Percentiles rank a stretch among this genome's conserved stretches.
Evolutionary conservation across 305 asterid genomes (phyloP).

Genomic region (Fraxinus velutina): DNA sequence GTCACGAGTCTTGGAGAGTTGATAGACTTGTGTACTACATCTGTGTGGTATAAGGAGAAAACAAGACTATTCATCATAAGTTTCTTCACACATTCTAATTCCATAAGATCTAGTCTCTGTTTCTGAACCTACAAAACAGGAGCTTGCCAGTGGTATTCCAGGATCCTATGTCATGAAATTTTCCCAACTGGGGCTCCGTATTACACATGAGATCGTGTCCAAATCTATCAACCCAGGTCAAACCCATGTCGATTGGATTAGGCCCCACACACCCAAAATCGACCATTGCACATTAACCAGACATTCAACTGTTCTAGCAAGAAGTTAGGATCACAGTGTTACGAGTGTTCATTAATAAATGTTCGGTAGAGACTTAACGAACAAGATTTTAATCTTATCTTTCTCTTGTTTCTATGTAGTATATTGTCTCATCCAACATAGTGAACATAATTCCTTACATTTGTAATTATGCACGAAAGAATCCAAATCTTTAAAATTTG

Average conservation of each 20-base stretch:
- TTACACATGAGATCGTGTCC: background rate
- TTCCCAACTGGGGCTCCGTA: background rate
- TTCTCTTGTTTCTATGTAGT: background rate
- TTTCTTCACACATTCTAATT: background rate
- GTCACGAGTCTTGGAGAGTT: conserved; percentile 7
- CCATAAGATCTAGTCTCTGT: background rate
- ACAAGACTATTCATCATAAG: background rate
- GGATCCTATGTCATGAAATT: background rate
- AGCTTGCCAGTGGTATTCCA: background rate
- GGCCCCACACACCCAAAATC: background rate
- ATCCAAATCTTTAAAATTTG: background rate
- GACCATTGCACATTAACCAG: background rate
- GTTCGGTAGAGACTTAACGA: background rate
- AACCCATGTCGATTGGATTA: background rate
- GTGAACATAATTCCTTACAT: background rate
- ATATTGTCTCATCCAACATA: background rate
- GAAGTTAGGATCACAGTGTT: background rate
- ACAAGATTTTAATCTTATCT: background rate
- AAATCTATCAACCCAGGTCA: background rate
- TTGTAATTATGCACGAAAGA: background rate
- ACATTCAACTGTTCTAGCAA: background rate
- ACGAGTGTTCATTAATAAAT: background rate
- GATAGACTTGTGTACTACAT: background rate
- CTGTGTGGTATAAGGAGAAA: background rate
- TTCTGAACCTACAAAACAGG: background rate